Percentiles rank a stretch among this genome's conserved stretches.
Conservation (phyloP, 208 protist genomes). For the Leishmania tropica region DNA sequence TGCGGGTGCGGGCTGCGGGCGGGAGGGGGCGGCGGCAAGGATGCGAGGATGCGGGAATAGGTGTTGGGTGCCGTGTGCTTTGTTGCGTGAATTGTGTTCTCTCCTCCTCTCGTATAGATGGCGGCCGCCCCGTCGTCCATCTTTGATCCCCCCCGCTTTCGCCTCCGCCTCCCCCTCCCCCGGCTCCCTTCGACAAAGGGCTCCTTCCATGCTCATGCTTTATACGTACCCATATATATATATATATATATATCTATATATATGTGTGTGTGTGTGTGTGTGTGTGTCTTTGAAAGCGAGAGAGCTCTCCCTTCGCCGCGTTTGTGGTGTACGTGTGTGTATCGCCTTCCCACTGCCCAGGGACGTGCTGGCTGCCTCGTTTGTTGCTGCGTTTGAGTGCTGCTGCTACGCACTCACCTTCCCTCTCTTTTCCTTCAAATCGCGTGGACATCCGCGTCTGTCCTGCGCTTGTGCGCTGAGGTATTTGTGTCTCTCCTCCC, state of each 20-base stretch:
- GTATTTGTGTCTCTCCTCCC: not conserved
- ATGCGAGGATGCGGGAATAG: not conserved
- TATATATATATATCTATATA: no score
- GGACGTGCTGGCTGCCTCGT: not conserved
- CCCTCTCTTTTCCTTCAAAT: not conserved
- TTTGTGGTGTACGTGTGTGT: not conserved
- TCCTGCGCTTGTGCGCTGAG: not conserved
- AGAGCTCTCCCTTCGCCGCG: not conserved
- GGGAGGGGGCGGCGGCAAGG: no score
- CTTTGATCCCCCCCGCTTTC: not conserved
- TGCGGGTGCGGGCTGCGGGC: no score
- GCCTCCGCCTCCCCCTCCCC: not conserved
- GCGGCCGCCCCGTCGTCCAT: not conserved
- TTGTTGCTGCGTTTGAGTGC: not conserved
- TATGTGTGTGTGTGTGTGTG: no score
- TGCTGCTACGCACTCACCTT: not conserved
- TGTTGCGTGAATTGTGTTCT: not conserved
- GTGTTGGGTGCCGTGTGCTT: not conserved
- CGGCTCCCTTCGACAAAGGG: not conserved
- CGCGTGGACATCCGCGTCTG: not conserved
- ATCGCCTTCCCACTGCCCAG: not conserved
- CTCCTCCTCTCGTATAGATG: not conserved
- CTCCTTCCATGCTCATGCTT: no score
- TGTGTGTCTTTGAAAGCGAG: not conserved
- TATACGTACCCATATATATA: no score